Evolutionary conservation across 1,139 yeast genomes (phyloP).

Genomic region (Pneumocystis wakefieldiae): DNA sequence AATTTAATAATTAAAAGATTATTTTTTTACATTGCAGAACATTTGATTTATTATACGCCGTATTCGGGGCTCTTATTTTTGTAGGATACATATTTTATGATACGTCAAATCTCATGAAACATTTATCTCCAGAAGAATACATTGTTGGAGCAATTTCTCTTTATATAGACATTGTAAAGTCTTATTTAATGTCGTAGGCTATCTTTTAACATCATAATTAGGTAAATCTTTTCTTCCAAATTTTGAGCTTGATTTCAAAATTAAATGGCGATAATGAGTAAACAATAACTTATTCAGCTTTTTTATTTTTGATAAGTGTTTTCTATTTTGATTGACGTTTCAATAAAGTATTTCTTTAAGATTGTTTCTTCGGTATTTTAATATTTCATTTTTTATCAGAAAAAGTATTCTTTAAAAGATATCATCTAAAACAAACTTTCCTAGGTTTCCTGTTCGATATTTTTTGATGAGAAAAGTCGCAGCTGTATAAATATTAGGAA

Average conservation of each 20-base stretch:
- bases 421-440: constrained; percentile 3
- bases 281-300: background rate
- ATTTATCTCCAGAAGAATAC: constrained; percentile 74
- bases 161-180: background rate
- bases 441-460: background rate
- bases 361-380: background rate
- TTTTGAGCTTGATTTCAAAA: background rate
- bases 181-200: background rate
- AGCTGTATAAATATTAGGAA: constrained; percentile 14
- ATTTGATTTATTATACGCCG: constrained; percentile 50
- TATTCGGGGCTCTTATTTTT: constrained; percentile 61
- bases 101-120: constrained; percentile 68
- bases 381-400: background rate
- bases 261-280: background rate
- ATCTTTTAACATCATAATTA: background rate
- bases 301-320: background rate
- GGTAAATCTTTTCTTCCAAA: background rate
- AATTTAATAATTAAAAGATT: background rate
- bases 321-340: background rate
- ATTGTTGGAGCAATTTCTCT: constrained; percentile 28
- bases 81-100: constrained; percentile 62
- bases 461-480: background rate
- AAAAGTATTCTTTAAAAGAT: background rate
- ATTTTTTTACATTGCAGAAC: constrained; percentile 15
- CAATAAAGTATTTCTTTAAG: background rate